Evolutionary conservation across 345 rosid genomes (phyloP).

Genomic region (Lumnitzera littorea): DNA sequence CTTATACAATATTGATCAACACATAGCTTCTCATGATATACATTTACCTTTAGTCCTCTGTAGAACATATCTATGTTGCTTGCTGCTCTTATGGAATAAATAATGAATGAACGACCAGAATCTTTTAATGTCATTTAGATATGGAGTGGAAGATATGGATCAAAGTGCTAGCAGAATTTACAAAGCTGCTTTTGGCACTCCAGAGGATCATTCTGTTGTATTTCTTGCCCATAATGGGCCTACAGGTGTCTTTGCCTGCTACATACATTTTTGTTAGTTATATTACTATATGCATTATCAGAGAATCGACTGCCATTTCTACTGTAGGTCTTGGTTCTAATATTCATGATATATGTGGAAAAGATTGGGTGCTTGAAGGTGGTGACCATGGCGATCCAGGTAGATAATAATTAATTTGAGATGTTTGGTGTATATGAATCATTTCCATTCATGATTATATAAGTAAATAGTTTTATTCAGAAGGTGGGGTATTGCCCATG

Average conservation of each 20-base stretch:
- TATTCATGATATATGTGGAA: conserved; percentile 71
- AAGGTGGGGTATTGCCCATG: too few relatives aligned
- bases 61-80: too few relatives aligned
- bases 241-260: conserved; percentile 38
- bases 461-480: too few relatives aligned
- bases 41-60: too few relatives aligned
- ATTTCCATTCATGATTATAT: background rate
- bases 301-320: conserved; percentile 4
- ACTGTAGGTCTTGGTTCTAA: conserved; percentile 74
- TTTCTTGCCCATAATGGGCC: conserved; percentile 89
- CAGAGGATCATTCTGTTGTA: conserved; percentile 67
- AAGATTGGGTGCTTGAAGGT: conserved; percentile 62
- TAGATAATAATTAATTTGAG: conserved; percentile 2
- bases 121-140: conserved; percentile 33
- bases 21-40: too few relatives aligned
- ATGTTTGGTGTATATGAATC: background rate
- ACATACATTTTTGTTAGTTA: conserved; percentile 3
- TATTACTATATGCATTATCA: background rate
- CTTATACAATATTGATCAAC: too few relatives aligned
- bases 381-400: conserved; percentile 97
- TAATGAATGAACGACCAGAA: background rate
- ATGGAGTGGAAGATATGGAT: conserved; percentile 64
- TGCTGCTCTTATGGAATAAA: too few relatives aligned
- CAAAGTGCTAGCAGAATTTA: conserved; percentile 55
- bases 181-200: conserved; percentile 48